A percentile compares a stretch with the other conserved stretches of the same genome.
Conservation (phyloP, 306 rosid species). For the Neltuma alba region DNA sequence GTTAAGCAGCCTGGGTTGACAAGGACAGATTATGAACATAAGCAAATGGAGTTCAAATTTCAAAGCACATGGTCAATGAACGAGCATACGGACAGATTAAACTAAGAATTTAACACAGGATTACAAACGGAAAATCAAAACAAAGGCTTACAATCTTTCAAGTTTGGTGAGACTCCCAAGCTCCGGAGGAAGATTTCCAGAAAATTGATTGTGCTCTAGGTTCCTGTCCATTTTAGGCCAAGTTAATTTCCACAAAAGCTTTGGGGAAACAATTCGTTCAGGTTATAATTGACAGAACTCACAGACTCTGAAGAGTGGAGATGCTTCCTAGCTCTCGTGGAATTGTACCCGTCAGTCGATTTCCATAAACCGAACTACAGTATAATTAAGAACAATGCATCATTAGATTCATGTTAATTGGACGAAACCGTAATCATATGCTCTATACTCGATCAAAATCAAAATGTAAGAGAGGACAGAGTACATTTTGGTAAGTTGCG, state of each 20-base stretch:
- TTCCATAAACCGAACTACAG: conserved; percentile 61
- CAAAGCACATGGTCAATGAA: background rate
- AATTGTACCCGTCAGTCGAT: conserved; percentile 64
- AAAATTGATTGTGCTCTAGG: conserved; percentile 59
- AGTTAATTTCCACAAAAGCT: background rate
- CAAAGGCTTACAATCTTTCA: conserved; percentile 55
- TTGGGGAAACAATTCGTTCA: background rate
- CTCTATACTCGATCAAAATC: background rate
- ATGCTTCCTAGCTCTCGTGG: conserved; percentile 73
- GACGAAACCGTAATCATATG: background rate
- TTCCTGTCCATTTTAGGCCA: conserved; percentile 45
- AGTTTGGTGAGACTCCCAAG: conserved; percentile 62
- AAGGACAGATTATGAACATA: background rate
- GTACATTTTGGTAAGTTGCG: conserved; percentile 49
- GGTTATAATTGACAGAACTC: conserved; percentile 37
- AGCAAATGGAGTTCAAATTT: background rate
- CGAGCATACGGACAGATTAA: background rate
- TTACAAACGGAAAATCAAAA: background rate
- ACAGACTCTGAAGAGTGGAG: conserved; percentile 66
- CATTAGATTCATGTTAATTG: conserved; percentile 5
- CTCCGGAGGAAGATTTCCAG: conserved; percentile 59
- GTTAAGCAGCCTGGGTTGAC: conserved; percentile 43
- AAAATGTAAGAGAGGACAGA: background rate
- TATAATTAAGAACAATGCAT: conserved; percentile 16
- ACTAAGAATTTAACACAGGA: background rate